Conservation (phyloP, 2,329 filamentous ascomycete genomes). For the Ceratocystis destructans region DNA sequence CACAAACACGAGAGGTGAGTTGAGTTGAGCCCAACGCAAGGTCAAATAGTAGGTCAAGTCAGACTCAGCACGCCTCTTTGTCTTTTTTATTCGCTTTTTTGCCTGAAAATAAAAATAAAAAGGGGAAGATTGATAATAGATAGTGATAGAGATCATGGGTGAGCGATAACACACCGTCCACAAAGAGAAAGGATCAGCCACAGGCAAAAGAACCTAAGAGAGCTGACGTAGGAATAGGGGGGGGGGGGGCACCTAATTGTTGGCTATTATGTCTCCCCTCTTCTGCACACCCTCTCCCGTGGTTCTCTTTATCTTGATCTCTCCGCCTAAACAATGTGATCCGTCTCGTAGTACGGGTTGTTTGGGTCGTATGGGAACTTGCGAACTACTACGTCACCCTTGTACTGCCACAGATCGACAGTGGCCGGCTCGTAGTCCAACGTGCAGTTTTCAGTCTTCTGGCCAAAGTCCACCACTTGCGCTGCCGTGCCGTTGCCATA, state of each 20-base stretch:
- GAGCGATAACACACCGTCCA: neutral
- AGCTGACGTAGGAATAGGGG: neutral
- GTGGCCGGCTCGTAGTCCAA: constrained; percentile 24
- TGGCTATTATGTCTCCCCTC: neutral
- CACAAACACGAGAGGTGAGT: neutral
- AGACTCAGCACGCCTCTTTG: neutral
- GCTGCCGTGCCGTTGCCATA: constrained; percentile 27
- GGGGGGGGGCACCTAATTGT: neutral
- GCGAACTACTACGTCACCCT: constrained; percentile 21
- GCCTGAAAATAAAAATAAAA: neutral
- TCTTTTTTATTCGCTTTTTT: no score
- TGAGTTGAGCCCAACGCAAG: neutral
- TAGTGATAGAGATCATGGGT: neutral
- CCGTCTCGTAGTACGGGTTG: constrained; percentile 19
- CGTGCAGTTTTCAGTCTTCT: constrained; percentile 24
- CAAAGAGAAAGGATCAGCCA: neutral
- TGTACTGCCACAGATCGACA: constrained; percentile 25
- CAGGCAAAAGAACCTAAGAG: neutral
- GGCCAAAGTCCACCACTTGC: constrained; percentile 26
- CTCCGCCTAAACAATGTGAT: constrained; percentile 16
- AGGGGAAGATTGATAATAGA: neutral
- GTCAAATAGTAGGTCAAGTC: neutral
- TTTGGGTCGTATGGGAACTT: constrained; percentile 21
- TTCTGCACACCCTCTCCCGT: neutral
- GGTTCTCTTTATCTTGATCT: neutral